Evolutionary conservation across 257 asterid species (phyloP), one percentile per base, ranked within the genome.

Genomic region (Parsonsia alboflavescens): DNA sequence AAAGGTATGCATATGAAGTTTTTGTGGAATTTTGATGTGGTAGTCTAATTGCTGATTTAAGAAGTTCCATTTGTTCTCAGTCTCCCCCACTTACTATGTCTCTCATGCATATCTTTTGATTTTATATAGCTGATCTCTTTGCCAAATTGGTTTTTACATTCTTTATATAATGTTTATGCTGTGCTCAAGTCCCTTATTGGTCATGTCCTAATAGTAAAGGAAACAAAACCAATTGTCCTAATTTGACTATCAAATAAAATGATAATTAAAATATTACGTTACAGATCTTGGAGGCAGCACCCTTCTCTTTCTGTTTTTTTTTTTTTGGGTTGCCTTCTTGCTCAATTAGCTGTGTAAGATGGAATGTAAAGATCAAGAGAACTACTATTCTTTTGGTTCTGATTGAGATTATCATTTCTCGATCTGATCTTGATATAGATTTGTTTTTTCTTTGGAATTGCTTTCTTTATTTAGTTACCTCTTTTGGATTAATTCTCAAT

Each of bases 1-100:
- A 90, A 93, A 93, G 97, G 98, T 91, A 85, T 33, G 28, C 16
- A 24, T 72, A 19, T 30, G 8, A 63, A 52, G 22, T 64, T 19
- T 63, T 15, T 45, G 5, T 33, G 26, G 52, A 7, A 21, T 22
- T 68, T 30, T 22, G 16, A 15, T 45, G 21, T 26, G 30, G 50
- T 8, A 58, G 62, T 54, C 39, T 42, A 30, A 56, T 69, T 7
- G 19, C 74, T 17, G 30, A 56, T 74, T 16, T 36, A 41, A 6
- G 16, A 64, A 15, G 42, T 13, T 36, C 33, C 10, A 39, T 33
- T 54, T 12, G 11, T 36, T 54, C n/a, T 36, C 9, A 4, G 2
- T 42, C 41, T n/a, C 4, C 41, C 33, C 10, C 46, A 6, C 46
- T 45, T 36, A 39, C 13, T 12, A 45, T 15, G 6, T 2, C 13